These are phyloP conservation scores for Chrysoporthe austroafricana DNA, from an alignment of 2,329 filamentous ascomycete species.

Conservation along the genomic window DNA sequence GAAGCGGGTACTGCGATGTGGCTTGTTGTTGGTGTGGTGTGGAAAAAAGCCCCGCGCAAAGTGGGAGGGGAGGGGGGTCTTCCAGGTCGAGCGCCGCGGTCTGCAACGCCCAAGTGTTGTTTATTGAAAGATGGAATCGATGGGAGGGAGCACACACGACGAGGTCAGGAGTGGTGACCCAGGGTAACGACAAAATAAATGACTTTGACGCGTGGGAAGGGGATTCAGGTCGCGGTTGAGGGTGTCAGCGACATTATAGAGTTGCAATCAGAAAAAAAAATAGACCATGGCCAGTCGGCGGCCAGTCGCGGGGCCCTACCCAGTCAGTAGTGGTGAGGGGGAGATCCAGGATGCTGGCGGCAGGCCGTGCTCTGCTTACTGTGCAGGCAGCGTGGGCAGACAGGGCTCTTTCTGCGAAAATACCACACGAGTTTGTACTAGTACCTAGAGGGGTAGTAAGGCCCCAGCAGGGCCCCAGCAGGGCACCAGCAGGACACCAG, in stretches of 20 bases:
- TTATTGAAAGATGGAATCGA: neutral
- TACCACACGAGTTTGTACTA: too few relatives aligned
- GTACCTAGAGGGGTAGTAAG: too few relatives aligned
- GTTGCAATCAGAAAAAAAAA: slow-evolving; percentile 16
- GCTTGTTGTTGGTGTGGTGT: slow-evolving; percentile 15
- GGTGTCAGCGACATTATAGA: slow-evolving; percentile 11
- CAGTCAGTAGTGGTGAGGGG: neutral
- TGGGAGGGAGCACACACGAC: neutral
- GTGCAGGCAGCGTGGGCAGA: too few relatives aligned
- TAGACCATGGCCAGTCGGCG: slow-evolving; percentile 7
- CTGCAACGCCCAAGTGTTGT: neutral
- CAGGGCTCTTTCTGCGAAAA: too few relatives aligned
- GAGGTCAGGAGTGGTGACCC: neutral
- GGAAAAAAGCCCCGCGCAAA: slow-evolving; percentile 14
- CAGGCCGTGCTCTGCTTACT: slow-evolving; percentile 1
- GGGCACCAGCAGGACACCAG: neutral
- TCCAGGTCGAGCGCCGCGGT: neutral
- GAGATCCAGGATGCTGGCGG: neutral
- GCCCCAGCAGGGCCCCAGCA: too few relatives aligned
- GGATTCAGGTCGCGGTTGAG: neutral
- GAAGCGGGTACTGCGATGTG: slow-evolving; percentile 4
- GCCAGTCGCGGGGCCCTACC: slow-evolving; percentile 10
- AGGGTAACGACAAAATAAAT: neutral
- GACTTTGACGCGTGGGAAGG: neutral
- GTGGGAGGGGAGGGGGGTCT: slow-evolving; percentile 8